phyloP scores from a whole-genome alignment of 202 grass and related monocot genomes.

The Cymbopogon flexuosus region DNA sequence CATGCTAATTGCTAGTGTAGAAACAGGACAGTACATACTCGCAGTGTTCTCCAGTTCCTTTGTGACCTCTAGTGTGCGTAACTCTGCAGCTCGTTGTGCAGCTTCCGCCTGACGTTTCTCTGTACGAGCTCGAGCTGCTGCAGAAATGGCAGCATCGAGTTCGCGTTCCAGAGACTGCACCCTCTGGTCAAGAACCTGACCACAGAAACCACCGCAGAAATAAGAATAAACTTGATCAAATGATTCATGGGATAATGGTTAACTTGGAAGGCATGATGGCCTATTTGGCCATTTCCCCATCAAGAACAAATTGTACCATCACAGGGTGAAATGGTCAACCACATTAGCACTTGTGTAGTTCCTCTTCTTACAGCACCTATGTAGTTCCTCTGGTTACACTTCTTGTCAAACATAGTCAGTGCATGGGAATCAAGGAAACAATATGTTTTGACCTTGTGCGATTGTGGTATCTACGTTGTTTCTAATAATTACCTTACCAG shows the following conservation, averaged over 20 bases:
- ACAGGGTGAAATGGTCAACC: background rate
- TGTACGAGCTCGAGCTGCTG: slow-evolving; percentile 75
- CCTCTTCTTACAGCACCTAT: background rate
- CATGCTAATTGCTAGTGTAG: background rate
- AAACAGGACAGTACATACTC: slow-evolving; percentile 45
- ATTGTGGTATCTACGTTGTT: background rate
- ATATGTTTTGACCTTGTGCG: background rate
- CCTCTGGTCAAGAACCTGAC: slow-evolving; percentile 75
- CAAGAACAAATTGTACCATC: background rate
- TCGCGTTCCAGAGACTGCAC: slow-evolving; percentile 87
- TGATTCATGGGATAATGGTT: background rate
- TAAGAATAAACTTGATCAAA: background rate
- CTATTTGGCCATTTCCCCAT: background rate
- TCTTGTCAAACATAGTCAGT: background rate
- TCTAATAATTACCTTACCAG: background rate
- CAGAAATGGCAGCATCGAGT: slow-evolving; percentile 80
- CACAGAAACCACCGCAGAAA: background rate
- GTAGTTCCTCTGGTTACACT: background rate
- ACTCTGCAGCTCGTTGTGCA: slow-evolving; percentile 61
- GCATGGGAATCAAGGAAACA: background rate
- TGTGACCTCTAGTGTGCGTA: slow-evolving; percentile 58
- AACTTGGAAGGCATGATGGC: background rate
- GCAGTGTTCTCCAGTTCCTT: slow-evolving; percentile 93
- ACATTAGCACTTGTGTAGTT: background rate
- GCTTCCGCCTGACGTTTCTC: slow-evolving; percentile 92